Base-by-base conservation (phyloP, 768 basidiomycete genomes). In the Symmetrospora coprosmae region DNA sequence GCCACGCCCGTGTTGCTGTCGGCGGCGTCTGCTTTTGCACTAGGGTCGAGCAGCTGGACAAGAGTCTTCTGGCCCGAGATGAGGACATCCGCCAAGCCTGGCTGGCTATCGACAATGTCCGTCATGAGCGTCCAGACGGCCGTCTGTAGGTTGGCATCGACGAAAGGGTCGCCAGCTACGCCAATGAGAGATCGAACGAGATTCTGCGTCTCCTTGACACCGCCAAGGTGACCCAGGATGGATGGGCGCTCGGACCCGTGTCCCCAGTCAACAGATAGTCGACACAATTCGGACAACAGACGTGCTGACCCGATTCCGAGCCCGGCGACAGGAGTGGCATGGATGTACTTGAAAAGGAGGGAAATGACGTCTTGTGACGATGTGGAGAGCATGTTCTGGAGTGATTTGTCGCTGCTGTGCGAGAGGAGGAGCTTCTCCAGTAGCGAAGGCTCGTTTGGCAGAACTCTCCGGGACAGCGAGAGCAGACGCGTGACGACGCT, bases 111-210 rank as follows among this genome's bases (percentile, higher is more conserved):
- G 14, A 91, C 81, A 1, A 86, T 83, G 17, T 86, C 76, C 0
- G 85, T 74, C 37, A 92, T 82, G 64, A 92, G 84, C 63, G 78
- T 79, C 90, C 91, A 96, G 4, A 86, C 80, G 0, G 84, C 79
- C 49, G 79, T 82, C 19, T 85, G 81, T 31, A 87, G 76, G 7
- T 77, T 64, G 38, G 40, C 21, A 34, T 11, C 27, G 25, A 53
- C 60, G 19, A 28, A 50, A 47, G 37, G 68, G 28, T 56, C 65
- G 13, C 35, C 61, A 0, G 28, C 67, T 6, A 64, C 51, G n/a
- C 34, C 63, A 25, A 51, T 62, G 30, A 50, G 50, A 38, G 33
- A 62, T 41, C 35, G 49, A 61, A 51, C 58, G 40, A 48, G 33
- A 35, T 27, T 62, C 43, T 41, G 65, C 52, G 81, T 82, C 8